These are phyloP conservation scores for Herpomyces periplanetae DNA, from an alignment of 2,329 filamentous ascomycete genomes.

Conservation along the genomic window DNA sequence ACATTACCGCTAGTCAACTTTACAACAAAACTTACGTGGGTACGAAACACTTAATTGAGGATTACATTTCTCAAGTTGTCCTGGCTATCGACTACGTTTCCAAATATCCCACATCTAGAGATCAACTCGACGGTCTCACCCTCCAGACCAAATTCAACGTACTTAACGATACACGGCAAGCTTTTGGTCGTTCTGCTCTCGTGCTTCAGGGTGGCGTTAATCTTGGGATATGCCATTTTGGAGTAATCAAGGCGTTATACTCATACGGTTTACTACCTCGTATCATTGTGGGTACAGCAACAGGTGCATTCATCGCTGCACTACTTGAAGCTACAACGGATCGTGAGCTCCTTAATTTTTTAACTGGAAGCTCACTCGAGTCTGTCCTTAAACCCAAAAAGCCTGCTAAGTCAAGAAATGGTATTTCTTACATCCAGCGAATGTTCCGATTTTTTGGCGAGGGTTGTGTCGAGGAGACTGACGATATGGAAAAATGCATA, in stretches of 20 bases:
- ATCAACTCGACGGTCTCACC: constrained; percentile 14
- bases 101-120: constrained; percentile 16
- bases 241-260: constrained; percentile 57
- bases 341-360: constrained; percentile 34
- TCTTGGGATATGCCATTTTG: constrained; percentile 59
- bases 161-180: constrained; percentile 48
- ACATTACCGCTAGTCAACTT: constrained; percentile 40
- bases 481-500: constrained; percentile 44
- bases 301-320: constrained; percentile 56
- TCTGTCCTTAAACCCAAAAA: constrained; percentile 3
- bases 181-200: constrained; percentile 49
- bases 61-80: constrained; percentile 56
- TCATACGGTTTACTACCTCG: constrained; percentile 39
- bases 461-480: constrained; percentile 48
- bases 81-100: constrained; percentile 39
- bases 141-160: constrained; percentile 49
- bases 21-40: constrained; percentile 58
- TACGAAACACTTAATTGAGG: constrained; percentile 60
- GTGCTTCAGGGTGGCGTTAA: constrained; percentile 66
- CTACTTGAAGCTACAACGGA: constrained; percentile 56
- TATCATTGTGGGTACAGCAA: constrained; percentile 66
- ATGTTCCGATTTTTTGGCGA: constrained; percentile 26
- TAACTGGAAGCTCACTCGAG: constrained; percentile 15
- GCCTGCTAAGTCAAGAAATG: constrained; percentile 5
- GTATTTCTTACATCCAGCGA: constrained; percentile 15